Evolutionary conservation across 73 alveolate species (phyloP).

Genomic region (Chromera velia): DNA sequence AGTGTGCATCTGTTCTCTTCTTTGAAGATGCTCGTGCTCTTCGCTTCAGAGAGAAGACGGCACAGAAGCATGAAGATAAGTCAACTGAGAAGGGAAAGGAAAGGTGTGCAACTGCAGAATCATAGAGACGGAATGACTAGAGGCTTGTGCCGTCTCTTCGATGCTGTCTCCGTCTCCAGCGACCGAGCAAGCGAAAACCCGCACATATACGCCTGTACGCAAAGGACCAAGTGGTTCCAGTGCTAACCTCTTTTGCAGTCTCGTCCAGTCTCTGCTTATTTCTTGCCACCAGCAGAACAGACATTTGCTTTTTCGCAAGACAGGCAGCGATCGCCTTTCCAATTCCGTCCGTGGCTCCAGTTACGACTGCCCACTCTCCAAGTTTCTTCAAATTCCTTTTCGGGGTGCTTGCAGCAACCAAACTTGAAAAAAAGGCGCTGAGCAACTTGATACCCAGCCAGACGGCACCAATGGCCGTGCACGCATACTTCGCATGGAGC

Average conservation of each 20-base stretch:
- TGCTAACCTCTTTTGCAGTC: constrained; percentile 16
- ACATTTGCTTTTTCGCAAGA: constrained; percentile 54
- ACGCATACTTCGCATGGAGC: too few species aligned
- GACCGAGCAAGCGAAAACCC: not conserved
- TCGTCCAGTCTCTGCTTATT: constrained; percentile 21
- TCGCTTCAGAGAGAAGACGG: too few species aligned
- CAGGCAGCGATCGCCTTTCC: constrained; percentile 61
- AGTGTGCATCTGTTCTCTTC: too few species aligned
- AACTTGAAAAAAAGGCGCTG: too few species aligned
- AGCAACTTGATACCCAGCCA: too few species aligned
- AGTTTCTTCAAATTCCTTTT: constrained; percentile 5
- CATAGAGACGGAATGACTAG: too few species aligned
- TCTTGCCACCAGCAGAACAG: constrained; percentile 30
- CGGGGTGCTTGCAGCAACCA: not conserved
- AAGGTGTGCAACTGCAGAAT: too few species aligned
- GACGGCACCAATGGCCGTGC: too few species aligned
- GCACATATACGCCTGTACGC: not conserved
- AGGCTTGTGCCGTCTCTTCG: constrained; percentile 16
- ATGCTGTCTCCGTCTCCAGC: constrained; percentile 18
- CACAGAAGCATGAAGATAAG: too few species aligned
- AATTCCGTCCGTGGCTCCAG: constrained; percentile 77
- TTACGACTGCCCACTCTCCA: constrained; percentile 58
- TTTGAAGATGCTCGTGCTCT: too few species aligned
- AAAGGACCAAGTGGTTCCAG: not conserved
- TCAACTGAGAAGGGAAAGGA: too few species aligned